These are phyloP conservation scores for Cucurbita pepo DNA, from an alignment of 306 rosid species.

Conservation along the genomic window DNA sequence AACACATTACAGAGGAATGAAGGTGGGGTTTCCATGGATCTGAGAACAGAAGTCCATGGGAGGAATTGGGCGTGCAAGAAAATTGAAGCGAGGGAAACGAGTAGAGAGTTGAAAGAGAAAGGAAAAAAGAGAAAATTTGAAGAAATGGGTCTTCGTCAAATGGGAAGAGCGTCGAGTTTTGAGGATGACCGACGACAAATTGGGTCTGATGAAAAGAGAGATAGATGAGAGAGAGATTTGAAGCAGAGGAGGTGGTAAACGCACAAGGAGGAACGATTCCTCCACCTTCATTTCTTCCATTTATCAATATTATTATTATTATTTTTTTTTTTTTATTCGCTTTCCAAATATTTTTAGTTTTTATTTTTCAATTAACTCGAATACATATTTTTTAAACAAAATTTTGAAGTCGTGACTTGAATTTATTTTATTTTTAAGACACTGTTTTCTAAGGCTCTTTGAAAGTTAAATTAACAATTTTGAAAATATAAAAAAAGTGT, in stretches of 20 bases:
- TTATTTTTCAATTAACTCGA: no score
- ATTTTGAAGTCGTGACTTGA: no score
- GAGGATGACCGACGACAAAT: conserved; percentile 27
- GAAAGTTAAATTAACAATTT: no score
- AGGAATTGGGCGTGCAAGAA: neutral
- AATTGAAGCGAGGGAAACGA: neutral
- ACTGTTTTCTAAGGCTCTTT: no score
- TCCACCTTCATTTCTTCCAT: neutral
- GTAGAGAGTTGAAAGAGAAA: neutral
- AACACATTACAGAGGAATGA: conserved; percentile 5
- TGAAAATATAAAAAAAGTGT: no score
- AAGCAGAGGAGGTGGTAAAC: conserved; percentile 3
- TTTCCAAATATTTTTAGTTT: neutral
- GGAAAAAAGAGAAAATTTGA: neutral
- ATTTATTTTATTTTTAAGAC: no score
- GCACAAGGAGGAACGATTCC: neutral
- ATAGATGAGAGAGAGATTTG: neutral
- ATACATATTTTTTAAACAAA: no score
- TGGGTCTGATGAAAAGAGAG: conserved; percentile 14
- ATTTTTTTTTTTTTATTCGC: neutral
- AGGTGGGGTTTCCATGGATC: conserved; percentile 49
- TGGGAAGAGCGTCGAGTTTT: conserved; percentile 15
- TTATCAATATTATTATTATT: neutral
- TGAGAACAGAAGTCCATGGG: conserved; percentile 34
- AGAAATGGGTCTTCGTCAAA: conserved; percentile 15